Conservation (phyloP, 1,284 basidiomycete species). For the Puccinia coronata region DNA sequence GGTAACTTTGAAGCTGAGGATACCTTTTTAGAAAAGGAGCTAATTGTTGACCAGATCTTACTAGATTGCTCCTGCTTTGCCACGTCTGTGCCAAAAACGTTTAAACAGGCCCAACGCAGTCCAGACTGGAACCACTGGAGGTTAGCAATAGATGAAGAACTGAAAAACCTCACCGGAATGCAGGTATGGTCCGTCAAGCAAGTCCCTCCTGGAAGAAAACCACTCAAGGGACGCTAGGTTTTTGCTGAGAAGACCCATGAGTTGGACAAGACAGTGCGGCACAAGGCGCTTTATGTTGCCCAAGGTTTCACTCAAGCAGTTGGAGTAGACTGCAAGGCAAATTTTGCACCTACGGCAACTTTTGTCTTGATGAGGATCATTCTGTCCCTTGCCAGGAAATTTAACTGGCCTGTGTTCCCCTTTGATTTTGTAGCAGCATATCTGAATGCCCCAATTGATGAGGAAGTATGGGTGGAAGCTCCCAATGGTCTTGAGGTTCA, state of each 20-base stretch:
- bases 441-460: no score
- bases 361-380: neutral
- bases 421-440: conserved; percentile 24
- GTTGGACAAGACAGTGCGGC: neutral
- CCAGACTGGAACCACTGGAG: neutral
- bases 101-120: neutral
- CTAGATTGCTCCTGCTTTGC: neutral
- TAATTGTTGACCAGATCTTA: neutral
- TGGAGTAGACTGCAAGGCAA: conserved; percentile 10
- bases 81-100: neutral
- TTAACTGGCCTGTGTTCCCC: no score
- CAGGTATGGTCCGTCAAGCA: neutral
- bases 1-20: neutral
- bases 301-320: conserved; percentile 13
- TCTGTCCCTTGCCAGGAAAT: neutral
- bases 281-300: neutral
- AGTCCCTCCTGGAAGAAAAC: neutral
- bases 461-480: no score
- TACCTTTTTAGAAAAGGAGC: neutral
- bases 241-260: neutral
- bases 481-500: no score
- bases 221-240: neutral
- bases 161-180: neutral
- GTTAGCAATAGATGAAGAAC: neutral
- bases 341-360: conserved; percentile 6